Conservation (phyloP, 805 yeast species). For the Deakozyma indianensis region DNA sequence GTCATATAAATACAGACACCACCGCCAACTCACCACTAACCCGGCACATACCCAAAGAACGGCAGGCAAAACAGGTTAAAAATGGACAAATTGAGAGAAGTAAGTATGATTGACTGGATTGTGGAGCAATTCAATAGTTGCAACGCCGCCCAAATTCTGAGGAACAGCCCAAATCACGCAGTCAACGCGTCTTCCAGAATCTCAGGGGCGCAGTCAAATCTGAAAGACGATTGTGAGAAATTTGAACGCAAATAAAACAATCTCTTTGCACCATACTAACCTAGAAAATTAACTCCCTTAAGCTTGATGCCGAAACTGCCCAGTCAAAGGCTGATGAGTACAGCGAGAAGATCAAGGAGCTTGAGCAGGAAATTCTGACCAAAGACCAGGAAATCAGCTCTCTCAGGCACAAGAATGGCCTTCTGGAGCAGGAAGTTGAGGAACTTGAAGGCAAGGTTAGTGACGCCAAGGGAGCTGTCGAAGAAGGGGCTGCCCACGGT, state of each 20-base stretch:
- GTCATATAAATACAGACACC: neutral
- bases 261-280: too few relatives aligned
- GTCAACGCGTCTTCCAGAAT: too few relatives aligned
- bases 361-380: conserved; percentile 83
- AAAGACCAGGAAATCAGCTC: conserved; percentile 94
- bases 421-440: conserved; percentile 66
- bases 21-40: neutral
- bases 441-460: conserved; percentile 59
- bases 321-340: conserved; percentile 92
- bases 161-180: too few relatives aligned
- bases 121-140: too few relatives aligned
- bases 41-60: too few relatives aligned
- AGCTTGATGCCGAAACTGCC: conserved; percentile 92
- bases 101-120: too few relatives aligned
- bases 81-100: conserved; percentile 51
- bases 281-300: conserved; percentile 76
- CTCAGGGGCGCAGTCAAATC: too few relatives aligned
- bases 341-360: conserved; percentile 61
- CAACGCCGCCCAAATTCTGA: too few relatives aligned
- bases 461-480: conserved; percentile 75
- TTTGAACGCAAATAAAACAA: too few relatives aligned
- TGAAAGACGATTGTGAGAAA: too few relatives aligned
- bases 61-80: conserved; percentile 10
- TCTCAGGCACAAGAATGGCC: conserved; percentile 80
- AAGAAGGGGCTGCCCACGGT: conserved; percentile 78